These are phyloP conservation scores for Ophiostoma australiae DNA, from an alignment of 2,329 filamentous ascomycete species.

Conservation along the genomic window DNA sequence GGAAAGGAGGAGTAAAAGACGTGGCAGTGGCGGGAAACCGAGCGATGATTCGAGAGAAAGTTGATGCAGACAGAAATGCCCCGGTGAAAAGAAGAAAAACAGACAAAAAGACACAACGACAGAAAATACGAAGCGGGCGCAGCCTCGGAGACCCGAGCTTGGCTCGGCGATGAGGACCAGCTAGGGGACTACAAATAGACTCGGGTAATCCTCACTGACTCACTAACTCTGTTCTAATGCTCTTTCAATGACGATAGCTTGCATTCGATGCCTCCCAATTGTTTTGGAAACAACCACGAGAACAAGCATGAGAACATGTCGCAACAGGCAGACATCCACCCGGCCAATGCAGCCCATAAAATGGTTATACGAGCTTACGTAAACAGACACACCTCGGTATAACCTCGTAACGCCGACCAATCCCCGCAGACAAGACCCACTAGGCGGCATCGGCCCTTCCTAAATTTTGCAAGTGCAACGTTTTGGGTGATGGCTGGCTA, in stretches of 20 bases:
- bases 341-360: not conserved
- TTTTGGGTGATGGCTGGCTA: not conserved
- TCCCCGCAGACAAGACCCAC: slow-evolving; percentile 9
- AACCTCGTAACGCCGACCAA: slow-evolving; percentile 2
- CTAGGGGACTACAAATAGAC: slow-evolving; percentile 1
- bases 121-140: not conserved
- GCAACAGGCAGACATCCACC: not conserved
- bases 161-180: not conserved
- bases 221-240: not conserved
- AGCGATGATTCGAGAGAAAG: not conserved
- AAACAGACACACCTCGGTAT: slow-evolving; percentile 7
- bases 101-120: not conserved
- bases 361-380: not conserved
- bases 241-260: not conserved
- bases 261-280: not conserved
- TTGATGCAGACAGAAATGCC: not conserved
- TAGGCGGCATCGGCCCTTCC: slow-evolving; percentile 7
- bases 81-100: not conserved
- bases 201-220: slow-evolving; percentile 4
- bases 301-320: not conserved
- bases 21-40: not conserved
- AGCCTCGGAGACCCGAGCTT: slow-evolving; percentile 9
- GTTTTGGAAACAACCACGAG: not conserved
- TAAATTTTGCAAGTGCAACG: slow-evolving; percentile 12
- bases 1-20: not conserved